Evolutionary conservation across 305 asterid genomes (phyloP), one percentile per base, ranked within the genome.

Genomic region (Rubia balearica): DNA sequence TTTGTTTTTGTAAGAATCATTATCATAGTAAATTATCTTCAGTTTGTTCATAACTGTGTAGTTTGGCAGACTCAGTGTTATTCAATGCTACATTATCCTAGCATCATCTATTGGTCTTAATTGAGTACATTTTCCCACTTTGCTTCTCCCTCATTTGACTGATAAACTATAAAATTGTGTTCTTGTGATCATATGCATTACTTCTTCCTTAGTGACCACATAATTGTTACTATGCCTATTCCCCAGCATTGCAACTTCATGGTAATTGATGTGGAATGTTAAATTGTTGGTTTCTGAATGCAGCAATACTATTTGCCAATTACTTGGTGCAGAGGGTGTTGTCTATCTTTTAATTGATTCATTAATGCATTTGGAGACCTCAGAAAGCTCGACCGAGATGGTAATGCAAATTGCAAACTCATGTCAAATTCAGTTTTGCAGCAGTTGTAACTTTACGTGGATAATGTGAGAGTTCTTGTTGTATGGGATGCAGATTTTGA

Each of bases 261-360:
- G 69, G 53, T 67, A 77, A 33, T 33, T 30, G 27, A 65, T 72
- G 46, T 68, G 65, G 42, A 68, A 74, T 55, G 62, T 75, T 74
- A 36, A 73, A 53, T 79, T 65, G 55, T 74, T 41, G 78, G 71
- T 79, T 67, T 81, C 60, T 61, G 67, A 56, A 57, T 85, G 80
- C 91, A 92, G 98, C 89, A 81, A 85, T 75, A 68, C 71, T 70
- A 90, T 90, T 74, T 85, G 96, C 82, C 89, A 81, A 84, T 84
- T 70, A 72, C 78, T 92, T 75, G 83, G 84, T 87, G 90, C 85
- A 49, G 93, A 88, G 84, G 93, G 89, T 21, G 83, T 74, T 72
- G 80, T 90, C 81, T 78, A 72, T 42, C 85, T 91, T 67, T 83
- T 92, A 70, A 71, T 87, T 71, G 72, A 83, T 80, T 81, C 84